A percentile compares a stretch with the other conserved stretches of the same genome.
These are phyloP conservation scores for Colletotrichum falcatum DNA, from an alignment of 2,329 filamentous ascomycete genomes.

Conservation along the genomic window DNA sequence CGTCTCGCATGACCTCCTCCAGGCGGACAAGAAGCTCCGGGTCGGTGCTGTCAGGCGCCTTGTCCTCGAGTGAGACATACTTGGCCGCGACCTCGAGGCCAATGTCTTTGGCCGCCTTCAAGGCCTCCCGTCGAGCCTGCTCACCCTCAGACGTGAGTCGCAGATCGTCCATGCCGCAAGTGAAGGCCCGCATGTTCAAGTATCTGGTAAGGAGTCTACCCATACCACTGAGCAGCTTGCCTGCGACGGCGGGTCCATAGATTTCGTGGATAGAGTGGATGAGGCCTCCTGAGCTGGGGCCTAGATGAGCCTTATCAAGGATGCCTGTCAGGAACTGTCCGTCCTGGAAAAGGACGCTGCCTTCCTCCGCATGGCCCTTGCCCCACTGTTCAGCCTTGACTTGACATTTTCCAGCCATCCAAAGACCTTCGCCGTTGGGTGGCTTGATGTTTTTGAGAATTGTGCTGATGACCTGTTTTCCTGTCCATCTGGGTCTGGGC, in stretches of 20 bases:
- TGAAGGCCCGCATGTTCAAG: slow-evolving; percentile 93
- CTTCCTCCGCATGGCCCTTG: slow-evolving; percentile 76
- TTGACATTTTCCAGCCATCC: slow-evolving; percentile 82
- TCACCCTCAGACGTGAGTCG: slow-evolving; percentile 87
- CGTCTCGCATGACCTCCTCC: slow-evolving; percentile 91
- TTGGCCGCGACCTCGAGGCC: slow-evolving; percentile 85
- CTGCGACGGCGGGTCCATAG: slow-evolving; percentile 88
- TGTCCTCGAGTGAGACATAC: slow-evolving; percentile 85
- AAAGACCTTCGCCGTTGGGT: slow-evolving; percentile 78
- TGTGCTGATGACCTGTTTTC: slow-evolving; percentile 94
- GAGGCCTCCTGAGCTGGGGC: slow-evolving; percentile 86
- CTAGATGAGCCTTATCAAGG: slow-evolving; percentile 95
- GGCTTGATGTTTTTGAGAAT: slow-evolving; percentile 94
- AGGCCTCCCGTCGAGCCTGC: slow-evolving; percentile 72
- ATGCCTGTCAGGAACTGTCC: slow-evolving; percentile 92
- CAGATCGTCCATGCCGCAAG: slow-evolving; percentile 97
- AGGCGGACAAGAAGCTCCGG: slow-evolving; percentile 81
- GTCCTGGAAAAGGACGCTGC: slow-evolving; percentile 82
- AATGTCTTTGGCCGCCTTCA: slow-evolving; percentile 74
- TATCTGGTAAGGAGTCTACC: slow-evolving; percentile 90
- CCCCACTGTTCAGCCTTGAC: slow-evolving; percentile 87
- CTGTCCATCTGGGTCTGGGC: slow-evolving; percentile 87
- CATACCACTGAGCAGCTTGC: slow-evolving; percentile 88
- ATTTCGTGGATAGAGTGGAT: slow-evolving; percentile 94
- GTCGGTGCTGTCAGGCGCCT: slow-evolving; percentile 71